phyloP scores from a whole-genome alignment of 2,329 filamentous ascomycete species.

The Aspergillus piperis region DNA sequence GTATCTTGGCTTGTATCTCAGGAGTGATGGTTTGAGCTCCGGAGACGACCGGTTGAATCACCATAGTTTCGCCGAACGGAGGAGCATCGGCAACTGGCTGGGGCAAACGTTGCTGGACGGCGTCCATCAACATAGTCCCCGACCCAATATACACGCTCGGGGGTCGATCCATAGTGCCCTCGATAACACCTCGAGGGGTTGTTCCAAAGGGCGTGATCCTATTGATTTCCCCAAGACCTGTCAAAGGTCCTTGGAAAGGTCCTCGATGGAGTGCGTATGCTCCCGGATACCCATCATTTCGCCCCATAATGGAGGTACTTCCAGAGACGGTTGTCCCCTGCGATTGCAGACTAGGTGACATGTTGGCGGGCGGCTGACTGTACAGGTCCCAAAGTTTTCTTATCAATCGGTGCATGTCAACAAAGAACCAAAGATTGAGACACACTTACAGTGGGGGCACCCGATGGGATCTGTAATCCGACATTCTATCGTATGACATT shows the following conservation, averaged over 20 bases:
- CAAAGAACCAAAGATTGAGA: neutral
- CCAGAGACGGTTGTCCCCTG: constrained; percentile 31
- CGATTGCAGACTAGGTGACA: constrained; percentile 44
- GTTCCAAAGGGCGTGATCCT: constrained; percentile 37
- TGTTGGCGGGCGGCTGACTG: constrained; percentile 50
- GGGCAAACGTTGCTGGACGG: constrained; percentile 30
- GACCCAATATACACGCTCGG: constrained; percentile 33
- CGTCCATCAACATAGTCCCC: constrained; percentile 26
- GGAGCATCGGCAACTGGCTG: constrained; percentile 42
- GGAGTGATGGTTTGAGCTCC: constrained; percentile 59
- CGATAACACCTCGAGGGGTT: constrained; percentile 33
- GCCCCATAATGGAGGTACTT: constrained; percentile 36
- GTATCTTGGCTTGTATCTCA: constrained; percentile 76
- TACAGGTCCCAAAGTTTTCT: constrained; percentile 19
- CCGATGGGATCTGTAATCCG: constrained; percentile 38
- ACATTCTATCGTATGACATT: constrained; percentile 40
- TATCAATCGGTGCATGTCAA: constrained; percentile 17
- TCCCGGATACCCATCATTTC: constrained; percentile 41
- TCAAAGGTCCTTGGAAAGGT: constrained; percentile 33
- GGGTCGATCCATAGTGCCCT: constrained; percentile 34
- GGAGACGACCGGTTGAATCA: constrained; percentile 39
- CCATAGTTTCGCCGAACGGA: constrained; percentile 44
- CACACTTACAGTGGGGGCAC: constrained; percentile 43
- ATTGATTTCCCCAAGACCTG: constrained; percentile 35
- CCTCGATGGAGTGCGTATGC: constrained; percentile 37